These are phyloP conservation scores for Psilocybe azurescens DNA, from an alignment of 768 basidiomycete species.

Conservation along the genomic window DNA sequence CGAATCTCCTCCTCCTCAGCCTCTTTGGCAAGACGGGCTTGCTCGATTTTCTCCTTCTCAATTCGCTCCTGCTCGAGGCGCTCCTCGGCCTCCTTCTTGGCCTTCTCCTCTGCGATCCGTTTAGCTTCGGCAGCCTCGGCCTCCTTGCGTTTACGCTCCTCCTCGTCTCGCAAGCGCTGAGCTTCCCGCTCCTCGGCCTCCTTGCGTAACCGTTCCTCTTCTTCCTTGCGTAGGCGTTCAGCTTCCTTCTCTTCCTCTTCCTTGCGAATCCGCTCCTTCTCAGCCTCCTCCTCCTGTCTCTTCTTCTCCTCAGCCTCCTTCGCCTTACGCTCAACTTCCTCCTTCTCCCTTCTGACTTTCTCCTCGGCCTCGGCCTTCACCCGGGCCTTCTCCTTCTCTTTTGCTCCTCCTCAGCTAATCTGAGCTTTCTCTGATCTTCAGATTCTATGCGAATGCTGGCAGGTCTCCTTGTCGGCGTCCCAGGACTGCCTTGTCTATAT, in stretches of 20 bases:
- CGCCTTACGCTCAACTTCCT: slow-evolving; percentile 48
- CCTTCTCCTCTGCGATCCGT: slow-evolving; percentile 37
- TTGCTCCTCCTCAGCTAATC: slow-evolving; percentile 53
- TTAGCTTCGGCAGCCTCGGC: slow-evolving; percentile 44
- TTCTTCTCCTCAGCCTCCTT: slow-evolving; percentile 43
- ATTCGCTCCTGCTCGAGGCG: slow-evolving; percentile 40
- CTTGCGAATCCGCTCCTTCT: slow-evolving; percentile 32
- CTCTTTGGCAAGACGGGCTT: slow-evolving; percentile 45
- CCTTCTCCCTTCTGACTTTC: slow-evolving; percentile 44
- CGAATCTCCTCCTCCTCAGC: slow-evolving; percentile 42
- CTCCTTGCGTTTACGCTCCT: slow-evolving; percentile 42
- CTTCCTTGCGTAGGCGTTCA: slow-evolving; percentile 39
- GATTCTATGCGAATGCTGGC: slow-evolving; percentile 68
- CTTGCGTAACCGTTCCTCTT: slow-evolving; percentile 39
- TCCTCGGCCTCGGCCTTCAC: slow-evolving; percentile 49
- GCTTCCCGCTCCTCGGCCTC: slow-evolving; percentile 50
- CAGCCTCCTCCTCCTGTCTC: slow-evolving; percentile 38
- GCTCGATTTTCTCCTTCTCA: slow-evolving; percentile 41
- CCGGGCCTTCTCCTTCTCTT: slow-evolving; percentile 48
- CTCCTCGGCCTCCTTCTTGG: slow-evolving; percentile 52
- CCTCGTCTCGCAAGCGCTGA: slow-evolving; percentile 39
- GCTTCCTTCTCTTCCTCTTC: slow-evolving; percentile 54
- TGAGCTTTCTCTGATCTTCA: slow-evolving; percentile 47
- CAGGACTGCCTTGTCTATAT: slow-evolving; percentile 44
- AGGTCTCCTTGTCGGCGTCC: slow-evolving; percentile 41